phyloP scores from a whole-genome alignment of 1,284 basidiomycete genomes.

The Irpex rosettiformis region DNA sequence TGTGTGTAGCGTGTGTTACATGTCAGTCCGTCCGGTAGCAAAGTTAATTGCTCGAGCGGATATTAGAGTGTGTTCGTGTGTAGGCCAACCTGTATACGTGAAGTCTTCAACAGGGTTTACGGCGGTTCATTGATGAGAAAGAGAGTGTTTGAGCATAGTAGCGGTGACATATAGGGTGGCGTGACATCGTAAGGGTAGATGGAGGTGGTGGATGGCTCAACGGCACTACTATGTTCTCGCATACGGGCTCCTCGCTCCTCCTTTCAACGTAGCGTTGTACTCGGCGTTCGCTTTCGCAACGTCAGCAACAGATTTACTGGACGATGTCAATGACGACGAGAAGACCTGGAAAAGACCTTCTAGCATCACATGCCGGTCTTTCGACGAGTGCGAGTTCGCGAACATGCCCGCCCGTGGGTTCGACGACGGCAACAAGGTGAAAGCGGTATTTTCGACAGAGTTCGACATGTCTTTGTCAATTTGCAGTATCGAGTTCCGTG shows the following conservation, averaged over 20 bases:
- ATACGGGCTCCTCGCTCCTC: background rate
- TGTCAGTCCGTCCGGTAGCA: background rate
- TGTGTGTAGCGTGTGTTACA: background rate
- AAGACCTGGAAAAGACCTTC: slow-evolving; percentile 7
- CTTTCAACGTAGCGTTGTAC: slow-evolving; percentile 1
- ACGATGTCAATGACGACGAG: background rate
- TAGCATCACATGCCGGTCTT: slow-evolving; percentile 11
- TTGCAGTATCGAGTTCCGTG: background rate
- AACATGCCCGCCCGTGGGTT: slow-evolving; percentile 5
- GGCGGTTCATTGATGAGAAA: background rate
- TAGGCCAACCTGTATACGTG: slow-evolving; percentile 2
- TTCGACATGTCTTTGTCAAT: slow-evolving; percentile 4
- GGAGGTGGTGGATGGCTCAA: background rate
- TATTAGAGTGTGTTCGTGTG: background rate
- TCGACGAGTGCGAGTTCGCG: slow-evolving; percentile 6
- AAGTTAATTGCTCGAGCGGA: slow-evolving; percentile 1
- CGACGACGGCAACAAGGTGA: background rate
- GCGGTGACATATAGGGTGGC: background rate
- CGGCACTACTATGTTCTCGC: background rate
- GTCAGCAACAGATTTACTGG: background rate
- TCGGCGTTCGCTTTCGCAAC: background rate
- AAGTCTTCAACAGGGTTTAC: background rate
- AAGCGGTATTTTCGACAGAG: background rate
- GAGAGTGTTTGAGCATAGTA: background rate
- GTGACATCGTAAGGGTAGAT: background rate